phyloP scores from a whole-genome alignment of 768 basidiomycete genomes.

The Lentinula sp. region DNA sequence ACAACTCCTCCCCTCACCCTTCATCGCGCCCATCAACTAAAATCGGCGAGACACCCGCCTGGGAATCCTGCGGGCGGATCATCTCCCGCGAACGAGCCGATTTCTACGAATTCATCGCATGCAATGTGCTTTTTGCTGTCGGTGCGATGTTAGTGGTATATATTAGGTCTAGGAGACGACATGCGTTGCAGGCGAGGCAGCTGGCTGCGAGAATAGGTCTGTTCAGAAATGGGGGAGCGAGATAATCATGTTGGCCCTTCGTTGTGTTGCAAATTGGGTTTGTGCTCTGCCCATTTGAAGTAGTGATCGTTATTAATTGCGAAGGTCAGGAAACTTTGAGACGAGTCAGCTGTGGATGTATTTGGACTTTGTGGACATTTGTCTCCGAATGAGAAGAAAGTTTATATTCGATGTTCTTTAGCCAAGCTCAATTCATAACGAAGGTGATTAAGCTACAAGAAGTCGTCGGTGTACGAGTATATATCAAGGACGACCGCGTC shows the following conservation, averaged over 20 bases:
- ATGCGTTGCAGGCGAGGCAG: conserved; percentile 70
- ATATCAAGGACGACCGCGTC: too few species aligned
- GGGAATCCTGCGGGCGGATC: conserved; percentile 92
- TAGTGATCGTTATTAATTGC: too few species aligned
- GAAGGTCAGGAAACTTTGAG: too few species aligned
- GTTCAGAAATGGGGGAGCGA: conserved; percentile 32
- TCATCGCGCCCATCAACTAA: not conserved
- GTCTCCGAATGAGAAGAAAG: too few species aligned
- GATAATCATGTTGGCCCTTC: not conserved
- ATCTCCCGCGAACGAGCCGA: conserved; percentile 72
- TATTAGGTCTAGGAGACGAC: conserved; percentile 61
- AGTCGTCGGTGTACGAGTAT: too few species aligned
- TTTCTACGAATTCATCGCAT: conserved; percentile 87
- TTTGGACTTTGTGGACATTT: too few species aligned
- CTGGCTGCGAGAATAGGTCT: conserved; percentile 85
- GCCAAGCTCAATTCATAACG: too few species aligned
- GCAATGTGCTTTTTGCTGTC: conserved; percentile 69
- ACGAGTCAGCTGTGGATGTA: too few species aligned
- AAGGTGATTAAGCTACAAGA: too few species aligned
- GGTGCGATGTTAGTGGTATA: conserved; percentile 63
- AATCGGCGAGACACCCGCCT: conserved; percentile 67
- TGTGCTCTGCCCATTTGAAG: not conserved
- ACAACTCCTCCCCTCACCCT: not conserved
- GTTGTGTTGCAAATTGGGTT: not conserved
- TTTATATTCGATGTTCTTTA: too few species aligned